Conservation (phyloP, 2,329 filamentous ascomycete genomes). For the Dothidotthia symphoricarpi region DNA sequence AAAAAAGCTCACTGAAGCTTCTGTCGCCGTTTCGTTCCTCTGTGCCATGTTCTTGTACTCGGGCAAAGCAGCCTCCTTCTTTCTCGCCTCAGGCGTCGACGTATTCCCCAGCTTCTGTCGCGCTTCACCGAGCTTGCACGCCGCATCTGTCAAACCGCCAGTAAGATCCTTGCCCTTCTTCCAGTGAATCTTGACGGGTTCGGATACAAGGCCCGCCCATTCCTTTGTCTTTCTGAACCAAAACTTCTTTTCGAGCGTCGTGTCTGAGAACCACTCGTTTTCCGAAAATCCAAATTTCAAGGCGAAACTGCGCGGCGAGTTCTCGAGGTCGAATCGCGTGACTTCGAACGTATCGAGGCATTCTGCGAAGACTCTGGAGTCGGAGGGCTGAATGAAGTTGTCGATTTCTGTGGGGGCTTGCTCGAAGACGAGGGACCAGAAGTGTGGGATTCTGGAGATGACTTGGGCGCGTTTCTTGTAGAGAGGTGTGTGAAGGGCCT, state of each 20-base stretch:
- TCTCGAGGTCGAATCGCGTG: constrained; percentile 66
- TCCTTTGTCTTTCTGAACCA: constrained; percentile 72
- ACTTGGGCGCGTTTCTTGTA: constrained; percentile 74
- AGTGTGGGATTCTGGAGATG: constrained; percentile 73
- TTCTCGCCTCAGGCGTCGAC: constrained; percentile 44
- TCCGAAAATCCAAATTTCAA: constrained; percentile 71
- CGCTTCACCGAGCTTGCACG: constrained; percentile 66
- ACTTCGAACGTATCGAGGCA: constrained; percentile 69
- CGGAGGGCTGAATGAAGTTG: constrained; percentile 79
- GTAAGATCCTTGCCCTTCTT: constrained; percentile 76
- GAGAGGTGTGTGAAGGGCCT: constrained; percentile 65
- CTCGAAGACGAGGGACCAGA: constrained; percentile 94
- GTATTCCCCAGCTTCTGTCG: constrained; percentile 43
- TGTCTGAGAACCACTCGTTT: constrained; percentile 81
- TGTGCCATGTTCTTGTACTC: constrained; percentile 56
- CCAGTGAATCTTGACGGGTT: constrained; percentile 84
- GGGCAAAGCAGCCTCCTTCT: constrained; percentile 55
- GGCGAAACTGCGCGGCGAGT: constrained; percentile 76
- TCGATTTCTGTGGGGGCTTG: constrained; percentile 83
- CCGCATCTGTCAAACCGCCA: constrained; percentile 72
- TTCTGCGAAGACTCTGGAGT: constrained; percentile 69
- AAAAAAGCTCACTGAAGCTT: constrained; percentile 77
- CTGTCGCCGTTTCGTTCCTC: constrained; percentile 57
- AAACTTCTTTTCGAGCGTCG: constrained; percentile 84
- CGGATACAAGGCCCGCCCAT: constrained; percentile 77